Conservation (phyloP, 2,329 filamentous ascomycete genomes). For the Arachnopeziza araneosa region DNA sequence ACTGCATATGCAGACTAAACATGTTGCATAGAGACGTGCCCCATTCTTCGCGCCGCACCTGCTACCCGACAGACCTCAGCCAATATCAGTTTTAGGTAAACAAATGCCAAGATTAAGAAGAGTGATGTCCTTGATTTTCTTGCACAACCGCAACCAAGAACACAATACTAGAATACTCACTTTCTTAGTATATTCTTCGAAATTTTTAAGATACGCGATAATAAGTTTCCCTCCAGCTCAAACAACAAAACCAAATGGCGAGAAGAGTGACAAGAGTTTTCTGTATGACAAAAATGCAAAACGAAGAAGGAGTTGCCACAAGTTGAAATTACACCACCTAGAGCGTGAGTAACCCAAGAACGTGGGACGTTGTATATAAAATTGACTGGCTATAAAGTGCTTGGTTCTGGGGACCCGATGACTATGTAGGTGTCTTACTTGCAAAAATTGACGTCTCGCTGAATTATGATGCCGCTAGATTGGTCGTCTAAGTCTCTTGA, state of each 20-base stretch:
- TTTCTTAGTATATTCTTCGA: background rate
- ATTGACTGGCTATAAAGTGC: background rate
- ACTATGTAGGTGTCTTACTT: background rate
- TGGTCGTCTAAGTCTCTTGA: conserved; percentile 40
- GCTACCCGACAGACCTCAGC: no score
- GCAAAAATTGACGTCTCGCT: background rate
- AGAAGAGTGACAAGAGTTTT: background rate
- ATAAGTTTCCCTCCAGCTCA: conserved; percentile 1
- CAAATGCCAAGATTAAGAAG: no score
- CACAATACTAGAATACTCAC: no score
- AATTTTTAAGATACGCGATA: background rate
- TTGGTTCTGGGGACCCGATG: conserved; percentile 6
- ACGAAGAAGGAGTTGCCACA: conserved; percentile 4
- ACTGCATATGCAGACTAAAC: no score
- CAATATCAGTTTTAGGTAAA: no score
- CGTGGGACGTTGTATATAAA: background rate
- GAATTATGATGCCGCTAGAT: background rate
- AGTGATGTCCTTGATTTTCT: no score
- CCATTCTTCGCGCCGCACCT: no score
- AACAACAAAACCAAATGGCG: conserved; percentile 1
- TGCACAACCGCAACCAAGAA: no score
- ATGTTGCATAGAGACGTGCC: no score
- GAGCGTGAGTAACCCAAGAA: conserved; percentile 1
- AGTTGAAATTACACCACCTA: background rate
- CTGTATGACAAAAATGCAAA: conserved; percentile 2